These are phyloP conservation scores for Schizonepeta tenuifolia DNA, from an alignment of 257 asterid species.

Conservation along the genomic window DNA sequence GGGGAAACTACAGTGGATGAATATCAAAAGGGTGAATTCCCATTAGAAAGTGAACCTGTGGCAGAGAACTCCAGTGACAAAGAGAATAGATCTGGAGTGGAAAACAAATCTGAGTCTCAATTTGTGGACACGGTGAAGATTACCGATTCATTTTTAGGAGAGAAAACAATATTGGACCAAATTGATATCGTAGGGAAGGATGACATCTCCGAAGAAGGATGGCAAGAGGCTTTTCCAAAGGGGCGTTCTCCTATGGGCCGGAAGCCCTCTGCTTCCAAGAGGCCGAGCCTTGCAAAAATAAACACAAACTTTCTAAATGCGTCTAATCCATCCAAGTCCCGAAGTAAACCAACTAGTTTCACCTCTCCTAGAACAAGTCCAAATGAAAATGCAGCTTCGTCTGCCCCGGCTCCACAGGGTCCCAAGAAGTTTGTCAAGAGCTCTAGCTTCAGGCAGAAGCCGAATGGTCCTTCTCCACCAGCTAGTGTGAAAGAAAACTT, in stretches of 20 bases:
- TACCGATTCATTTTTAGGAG: constrained; percentile 35
- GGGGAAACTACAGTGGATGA: constrained; percentile 56
- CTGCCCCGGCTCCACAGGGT: constrained; percentile 45
- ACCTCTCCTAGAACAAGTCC: constrained; percentile 56
- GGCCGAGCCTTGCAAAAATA: constrained; percentile 74
- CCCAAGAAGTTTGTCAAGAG: constrained; percentile 57
- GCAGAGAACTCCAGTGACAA: constrained; percentile 64
- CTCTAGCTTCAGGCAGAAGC: constrained; percentile 63
- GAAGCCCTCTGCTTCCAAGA: constrained; percentile 64
- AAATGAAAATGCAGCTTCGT: constrained; percentile 52
- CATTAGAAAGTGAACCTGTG: constrained; percentile 48
- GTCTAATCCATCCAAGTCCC: constrained; percentile 53
- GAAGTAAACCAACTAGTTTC: constrained; percentile 55
- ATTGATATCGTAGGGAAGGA: constrained; percentile 50
- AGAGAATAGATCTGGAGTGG: constrained; percentile 57
- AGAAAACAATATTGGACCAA: constrained; percentile 43
- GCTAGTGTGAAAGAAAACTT: constrained; percentile 47
- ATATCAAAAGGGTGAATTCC: constrained; percentile 49
- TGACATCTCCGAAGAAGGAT: constrained; percentile 73
- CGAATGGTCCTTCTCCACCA: constrained; percentile 41
- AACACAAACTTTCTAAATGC: constrained; percentile 69
- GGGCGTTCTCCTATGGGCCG: constrained; percentile 66
- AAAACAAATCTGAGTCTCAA: constrained; percentile 50
- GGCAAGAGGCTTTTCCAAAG: constrained; percentile 92
- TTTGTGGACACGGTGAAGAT: constrained; percentile 42